phyloP scores from a whole-genome alignment of 2,329 filamentous ascomycete genomes.

The Gyromitra esculenta region DNA sequence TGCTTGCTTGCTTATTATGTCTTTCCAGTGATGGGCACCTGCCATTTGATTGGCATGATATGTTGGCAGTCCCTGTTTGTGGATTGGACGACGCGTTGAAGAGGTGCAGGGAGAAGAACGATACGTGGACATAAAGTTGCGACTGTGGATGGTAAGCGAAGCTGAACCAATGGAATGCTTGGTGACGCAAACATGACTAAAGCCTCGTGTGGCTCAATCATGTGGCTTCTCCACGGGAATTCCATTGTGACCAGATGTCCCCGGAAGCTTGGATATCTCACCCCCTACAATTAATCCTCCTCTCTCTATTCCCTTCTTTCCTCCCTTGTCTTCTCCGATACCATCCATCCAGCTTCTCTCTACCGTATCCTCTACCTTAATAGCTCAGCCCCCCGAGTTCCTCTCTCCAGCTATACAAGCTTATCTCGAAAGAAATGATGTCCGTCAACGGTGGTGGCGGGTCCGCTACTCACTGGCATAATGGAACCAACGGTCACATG shows the following conservation, averaged over 20 bases:
- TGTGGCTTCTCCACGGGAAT: conserved; percentile 33
- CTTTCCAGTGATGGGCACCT: conserved; percentile 24
- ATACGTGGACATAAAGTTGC: conserved; percentile 42
- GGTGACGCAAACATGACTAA: conserved; percentile 41
- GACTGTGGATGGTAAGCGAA: conserved; percentile 10
- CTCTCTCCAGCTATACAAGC: conserved; percentile 26
- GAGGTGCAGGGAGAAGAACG: conserved; percentile 30
- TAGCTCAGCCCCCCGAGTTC: conserved; percentile 7
- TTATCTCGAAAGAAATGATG: conserved; percentile 44
- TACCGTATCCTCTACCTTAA: conserved; percentile 15
- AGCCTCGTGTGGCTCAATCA: conserved; percentile 38
- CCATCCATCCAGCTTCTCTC: conserved; percentile 15
- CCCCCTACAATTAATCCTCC: conserved; percentile 38
- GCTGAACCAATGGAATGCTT: not conserved
- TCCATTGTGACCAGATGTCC: conserved; percentile 52
- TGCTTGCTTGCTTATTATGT: conserved; percentile 27
- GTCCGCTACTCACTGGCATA: conserved; percentile 31
- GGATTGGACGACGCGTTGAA: conserved; percentile 36
- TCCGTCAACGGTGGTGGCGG: conserved; percentile 48
- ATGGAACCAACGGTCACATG: conserved; percentile 39
- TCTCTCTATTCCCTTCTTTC: conserved; percentile 11
- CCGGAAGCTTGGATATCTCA: conserved; percentile 38
- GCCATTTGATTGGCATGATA: conserved; percentile 39
- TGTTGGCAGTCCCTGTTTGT: conserved; percentile 32
- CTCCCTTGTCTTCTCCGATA: conserved; percentile 8